Conservation (phyloP, 148 eudicot species). For the Cornus kousa region DNA sequence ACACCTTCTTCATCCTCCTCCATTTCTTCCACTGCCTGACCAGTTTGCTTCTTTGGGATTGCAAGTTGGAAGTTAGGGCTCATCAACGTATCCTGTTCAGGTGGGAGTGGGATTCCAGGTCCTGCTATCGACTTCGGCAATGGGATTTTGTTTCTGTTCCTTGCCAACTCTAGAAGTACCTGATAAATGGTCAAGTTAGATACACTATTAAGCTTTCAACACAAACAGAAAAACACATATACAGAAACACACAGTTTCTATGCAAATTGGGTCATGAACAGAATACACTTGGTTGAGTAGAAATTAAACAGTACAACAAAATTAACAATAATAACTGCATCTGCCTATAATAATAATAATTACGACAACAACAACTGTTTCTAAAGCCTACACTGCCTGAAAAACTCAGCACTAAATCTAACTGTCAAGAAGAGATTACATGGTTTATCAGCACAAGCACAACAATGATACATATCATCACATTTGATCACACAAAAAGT, state of each 20-base stretch:
- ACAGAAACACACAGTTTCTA: not conserved
- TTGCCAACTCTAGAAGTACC: conserved; percentile 73
- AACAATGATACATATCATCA: too few relatives aligned
- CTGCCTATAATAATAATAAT: too few relatives aligned
- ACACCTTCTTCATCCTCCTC: conserved; percentile 57
- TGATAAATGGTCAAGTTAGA: conserved; percentile 11
- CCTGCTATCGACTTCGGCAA: conserved; percentile 51
- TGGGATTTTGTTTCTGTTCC: conserved; percentile 66
- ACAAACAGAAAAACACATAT: too few relatives aligned
- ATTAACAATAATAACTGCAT: too few relatives aligned
- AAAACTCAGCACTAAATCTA: too few relatives aligned
- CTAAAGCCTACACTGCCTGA: too few relatives aligned
- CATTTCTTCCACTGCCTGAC: conserved; percentile 56
- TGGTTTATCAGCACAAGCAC: too few relatives aligned
- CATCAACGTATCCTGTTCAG: conserved; percentile 75
- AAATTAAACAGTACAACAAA: not conserved
- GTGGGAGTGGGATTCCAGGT: conserved; percentile 63
- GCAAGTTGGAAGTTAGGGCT: conserved; percentile 76
- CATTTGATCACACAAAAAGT: too few relatives aligned
- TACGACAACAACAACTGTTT: too few relatives aligned
- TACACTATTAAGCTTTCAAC: not conserved
- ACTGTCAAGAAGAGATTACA: too few relatives aligned
- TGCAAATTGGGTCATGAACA: too few relatives aligned
- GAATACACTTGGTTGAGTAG: too few relatives aligned
- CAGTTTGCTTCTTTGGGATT: conserved; percentile 46